phyloP scores from a whole-genome alignment of 768 basidiomycete genomes.

The Rhodotorula babjevae region DNA sequence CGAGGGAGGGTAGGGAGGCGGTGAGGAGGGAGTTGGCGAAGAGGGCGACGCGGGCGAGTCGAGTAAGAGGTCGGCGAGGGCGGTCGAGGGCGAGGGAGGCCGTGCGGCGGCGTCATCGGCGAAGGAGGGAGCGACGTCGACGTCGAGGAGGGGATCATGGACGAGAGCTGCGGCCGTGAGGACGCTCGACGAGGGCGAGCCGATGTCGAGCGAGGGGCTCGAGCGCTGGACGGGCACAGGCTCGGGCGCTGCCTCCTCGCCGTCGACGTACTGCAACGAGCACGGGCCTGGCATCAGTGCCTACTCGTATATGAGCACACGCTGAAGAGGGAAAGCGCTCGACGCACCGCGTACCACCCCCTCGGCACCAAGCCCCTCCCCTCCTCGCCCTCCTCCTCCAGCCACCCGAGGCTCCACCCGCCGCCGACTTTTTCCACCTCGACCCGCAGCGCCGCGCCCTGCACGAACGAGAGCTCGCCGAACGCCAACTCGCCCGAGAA shows the following conservation, averaged over 20 bases:
- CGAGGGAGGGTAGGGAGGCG: background rate
- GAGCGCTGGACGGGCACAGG: background rate
- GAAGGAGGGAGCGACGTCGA: too few relatives aligned
- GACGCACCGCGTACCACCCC: conserved; percentile 32
- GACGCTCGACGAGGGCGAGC: background rate
- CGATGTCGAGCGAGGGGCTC: background rate
- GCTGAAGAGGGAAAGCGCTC: background rate
- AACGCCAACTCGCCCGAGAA: conserved; percentile 22
- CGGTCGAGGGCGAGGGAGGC: background rate
- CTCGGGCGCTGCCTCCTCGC: background rate
- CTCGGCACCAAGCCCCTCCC: conserved; percentile 32
- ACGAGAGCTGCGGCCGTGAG: too few relatives aligned
- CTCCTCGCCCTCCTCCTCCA: conserved; percentile 8
- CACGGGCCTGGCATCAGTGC: background rate
- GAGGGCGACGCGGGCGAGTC: background rate
- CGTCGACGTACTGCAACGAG: conserved; percentile 15
- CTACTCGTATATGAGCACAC: background rate
- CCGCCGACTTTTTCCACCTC: conserved; percentile 34
- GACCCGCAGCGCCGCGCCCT: conserved; percentile 5
- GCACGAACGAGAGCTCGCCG: conserved; percentile 29
- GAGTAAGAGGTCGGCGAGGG: background rate
- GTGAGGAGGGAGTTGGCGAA: background rate
- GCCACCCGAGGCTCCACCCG: conserved; percentile 33
- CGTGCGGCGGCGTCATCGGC: too few relatives aligned
- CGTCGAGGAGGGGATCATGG: too few relatives aligned